Conservation (phyloP, 805 yeast species). For the Yamadazyma endophytica region DNA sequence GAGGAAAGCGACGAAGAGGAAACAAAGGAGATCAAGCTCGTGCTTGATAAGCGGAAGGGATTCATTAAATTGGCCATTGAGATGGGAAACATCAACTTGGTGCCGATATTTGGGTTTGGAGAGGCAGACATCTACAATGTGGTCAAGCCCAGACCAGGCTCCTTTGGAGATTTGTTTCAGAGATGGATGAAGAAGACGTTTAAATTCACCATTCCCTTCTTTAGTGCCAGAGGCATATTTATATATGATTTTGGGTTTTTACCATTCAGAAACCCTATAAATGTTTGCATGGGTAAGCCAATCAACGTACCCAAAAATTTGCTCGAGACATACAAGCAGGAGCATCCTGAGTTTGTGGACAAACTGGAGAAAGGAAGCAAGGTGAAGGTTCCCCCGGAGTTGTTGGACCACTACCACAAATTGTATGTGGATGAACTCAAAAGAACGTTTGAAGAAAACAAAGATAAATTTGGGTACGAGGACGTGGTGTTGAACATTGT, state of each 20-base stretch:
- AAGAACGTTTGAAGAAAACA: constrained; percentile 64
- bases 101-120: constrained; percentile 89
- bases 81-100: constrained; percentile 71
- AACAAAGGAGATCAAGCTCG: constrained; percentile 56
- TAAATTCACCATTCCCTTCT: constrained; percentile 87
- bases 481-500: constrained; percentile 46
- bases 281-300: constrained; percentile 72
- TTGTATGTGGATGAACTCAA: constrained; percentile 62
- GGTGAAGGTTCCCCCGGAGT: constrained; percentile 32
- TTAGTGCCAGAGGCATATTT: constrained; percentile 88
- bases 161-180: constrained; percentile 56
- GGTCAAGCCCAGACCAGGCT: constrained; percentile 34
- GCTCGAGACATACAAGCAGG: constrained; percentile 24
- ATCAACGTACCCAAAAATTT: constrained; percentile 48
- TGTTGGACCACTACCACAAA: constrained; percentile 66
- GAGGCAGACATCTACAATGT: constrained; percentile 63
- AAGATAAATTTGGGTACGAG: constrained; percentile 47
- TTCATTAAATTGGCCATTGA: constrained; percentile 84
- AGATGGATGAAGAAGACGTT: constrained; percentile 62
- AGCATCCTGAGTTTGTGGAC: constrained; percentile 3
- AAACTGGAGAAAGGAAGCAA: constrained; percentile 7
- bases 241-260: constrained; percentile 88
- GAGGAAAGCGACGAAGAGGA: constrained; percentile 7
- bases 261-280: constrained; percentile 78
- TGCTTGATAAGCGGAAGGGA: constrained; percentile 76